Evolutionary conservation across 106 monocot species (phyloP).

Genomic region (Cymbidium sinense): DNA sequence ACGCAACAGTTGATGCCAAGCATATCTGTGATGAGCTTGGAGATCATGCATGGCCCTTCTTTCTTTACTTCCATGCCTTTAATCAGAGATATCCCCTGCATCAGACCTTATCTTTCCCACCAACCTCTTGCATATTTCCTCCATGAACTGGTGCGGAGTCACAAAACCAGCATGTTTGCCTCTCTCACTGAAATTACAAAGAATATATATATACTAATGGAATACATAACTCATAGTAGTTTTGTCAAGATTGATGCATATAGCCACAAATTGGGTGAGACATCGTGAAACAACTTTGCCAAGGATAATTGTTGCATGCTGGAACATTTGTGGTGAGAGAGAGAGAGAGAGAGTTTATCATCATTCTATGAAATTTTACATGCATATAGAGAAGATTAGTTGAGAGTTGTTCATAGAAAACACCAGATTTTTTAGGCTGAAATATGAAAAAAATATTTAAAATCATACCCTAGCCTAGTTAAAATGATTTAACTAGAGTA

Average conservation of each 20-base stretch:
- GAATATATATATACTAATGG: neutral
- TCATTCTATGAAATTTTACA: no score
- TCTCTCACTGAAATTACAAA: constrained; percentile 48
- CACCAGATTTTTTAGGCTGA: no score
- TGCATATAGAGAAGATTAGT: no score
- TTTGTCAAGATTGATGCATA: neutral
- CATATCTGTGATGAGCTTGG: constrained; percentile 65
- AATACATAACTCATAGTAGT: neutral
- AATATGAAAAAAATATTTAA: no score
- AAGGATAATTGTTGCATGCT: neutral
- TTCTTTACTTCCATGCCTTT: constrained; percentile 95
- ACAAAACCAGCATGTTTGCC: constrained; percentile 84
- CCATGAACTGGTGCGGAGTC: constrained; percentile 80
- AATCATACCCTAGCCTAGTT: no score
- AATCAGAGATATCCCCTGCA: constrained; percentile 85
- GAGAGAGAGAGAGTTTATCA: no score
- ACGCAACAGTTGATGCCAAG: constrained; percentile 80
- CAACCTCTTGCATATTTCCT: constrained; percentile 67
- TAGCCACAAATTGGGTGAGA: neutral
- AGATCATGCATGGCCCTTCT: constrained; percentile 89
- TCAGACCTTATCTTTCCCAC: constrained; percentile 51
- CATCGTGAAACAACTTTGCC: neutral
- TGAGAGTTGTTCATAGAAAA: no score
- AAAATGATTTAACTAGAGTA: no score
- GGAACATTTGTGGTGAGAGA: no score